phyloP scores from a whole-genome alignment of 2,329 filamentous ascomycete species.

The Calonectria ilicicola region DNA sequence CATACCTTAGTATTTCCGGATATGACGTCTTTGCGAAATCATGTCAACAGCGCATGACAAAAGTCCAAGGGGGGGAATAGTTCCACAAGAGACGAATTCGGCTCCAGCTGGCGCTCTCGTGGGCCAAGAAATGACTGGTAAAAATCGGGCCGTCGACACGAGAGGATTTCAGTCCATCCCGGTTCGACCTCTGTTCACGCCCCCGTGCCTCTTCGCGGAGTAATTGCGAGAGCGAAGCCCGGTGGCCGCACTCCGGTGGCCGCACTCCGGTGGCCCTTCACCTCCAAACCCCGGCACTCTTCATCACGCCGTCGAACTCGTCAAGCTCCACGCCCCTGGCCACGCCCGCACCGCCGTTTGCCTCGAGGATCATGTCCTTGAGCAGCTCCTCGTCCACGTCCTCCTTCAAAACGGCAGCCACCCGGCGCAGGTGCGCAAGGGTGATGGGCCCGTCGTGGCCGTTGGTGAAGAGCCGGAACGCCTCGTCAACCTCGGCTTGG shows the following conservation, averaged over 20 bases:
- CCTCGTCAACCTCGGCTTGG: slow-evolving; percentile 79
- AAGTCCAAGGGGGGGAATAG: too few relatives aligned
- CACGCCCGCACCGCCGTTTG: slow-evolving; percentile 83
- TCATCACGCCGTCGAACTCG: slow-evolving; percentile 91
- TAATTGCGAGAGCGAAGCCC: background rate
- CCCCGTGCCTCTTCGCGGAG: background rate
- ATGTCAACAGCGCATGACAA: background rate
- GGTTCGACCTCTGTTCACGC: background rate
- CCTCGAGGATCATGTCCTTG: slow-evolving; percentile 94
- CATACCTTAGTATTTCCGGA: slow-evolving; percentile 1
- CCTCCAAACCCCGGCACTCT: slow-evolving; percentile 83
- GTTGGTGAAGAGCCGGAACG: slow-evolving; percentile 84
- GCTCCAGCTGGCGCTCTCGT: background rate
- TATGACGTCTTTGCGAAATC: background rate
- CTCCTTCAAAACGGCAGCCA: slow-evolving; percentile 86
- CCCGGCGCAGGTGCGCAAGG: slow-evolving; percentile 79
- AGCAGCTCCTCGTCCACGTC: slow-evolving; percentile 86
- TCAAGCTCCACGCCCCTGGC: slow-evolving; percentile 78
- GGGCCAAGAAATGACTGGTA: background rate
- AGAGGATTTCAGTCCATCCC: background rate
- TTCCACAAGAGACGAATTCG: background rate
- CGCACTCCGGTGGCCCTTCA: slow-evolving; percentile 58
- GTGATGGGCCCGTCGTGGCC: slow-evolving; percentile 73
- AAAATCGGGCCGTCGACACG: background rate
- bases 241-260: background rate